Evolutionary conservation across 805 yeast genomes (phyloP).

Genomic region (Candida anglica): DNA sequence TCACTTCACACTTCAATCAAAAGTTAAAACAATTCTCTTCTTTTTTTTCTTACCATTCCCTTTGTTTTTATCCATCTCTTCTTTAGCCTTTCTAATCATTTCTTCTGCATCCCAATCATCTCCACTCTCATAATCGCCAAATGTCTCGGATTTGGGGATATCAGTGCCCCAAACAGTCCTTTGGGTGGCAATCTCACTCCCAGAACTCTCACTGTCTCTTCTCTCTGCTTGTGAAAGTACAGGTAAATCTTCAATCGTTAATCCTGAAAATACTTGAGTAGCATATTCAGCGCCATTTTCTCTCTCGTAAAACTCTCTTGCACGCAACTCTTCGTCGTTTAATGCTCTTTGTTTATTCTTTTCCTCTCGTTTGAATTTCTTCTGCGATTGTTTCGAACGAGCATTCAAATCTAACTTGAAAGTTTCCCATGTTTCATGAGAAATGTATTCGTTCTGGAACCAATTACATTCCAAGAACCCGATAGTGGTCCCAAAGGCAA

Average conservation of each 20-base stretch:
- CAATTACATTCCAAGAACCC: constrained; percentile 87
- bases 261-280: constrained; percentile 9
- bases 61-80: constrained; percentile 35
- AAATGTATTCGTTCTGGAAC: constrained; percentile 37
- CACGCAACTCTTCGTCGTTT: constrained; percentile 52
- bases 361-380: constrained; percentile 58
- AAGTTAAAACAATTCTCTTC: constrained; percentile 26
- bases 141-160: constrained; percentile 39
- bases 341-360: constrained; percentile 53
- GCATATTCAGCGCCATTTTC: constrained; percentile 44
- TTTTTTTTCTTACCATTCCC: constrained; percentile 29
- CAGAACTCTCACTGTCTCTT: background rate
- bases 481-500: constrained; percentile 81
- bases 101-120: constrained; percentile 49
- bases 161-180: constrained; percentile 79
- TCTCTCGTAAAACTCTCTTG: constrained; percentile 53
- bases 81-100: constrained; percentile 49
- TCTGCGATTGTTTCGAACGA: constrained; percentile 48
- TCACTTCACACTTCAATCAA: no score
- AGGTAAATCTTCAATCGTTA: constrained; percentile 36
- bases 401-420: constrained; percentile 56
- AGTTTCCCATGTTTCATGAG: constrained; percentile 32
- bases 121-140: constrained; percentile 27
- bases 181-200: constrained; percentile 12
- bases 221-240: constrained; percentile 14